Evolutionary conservation across 2,329 filamentous ascomycete genomes (phyloP), one percentile per base, ranked within the genome.

Genomic region (Fusarium mangiferae): DNA sequence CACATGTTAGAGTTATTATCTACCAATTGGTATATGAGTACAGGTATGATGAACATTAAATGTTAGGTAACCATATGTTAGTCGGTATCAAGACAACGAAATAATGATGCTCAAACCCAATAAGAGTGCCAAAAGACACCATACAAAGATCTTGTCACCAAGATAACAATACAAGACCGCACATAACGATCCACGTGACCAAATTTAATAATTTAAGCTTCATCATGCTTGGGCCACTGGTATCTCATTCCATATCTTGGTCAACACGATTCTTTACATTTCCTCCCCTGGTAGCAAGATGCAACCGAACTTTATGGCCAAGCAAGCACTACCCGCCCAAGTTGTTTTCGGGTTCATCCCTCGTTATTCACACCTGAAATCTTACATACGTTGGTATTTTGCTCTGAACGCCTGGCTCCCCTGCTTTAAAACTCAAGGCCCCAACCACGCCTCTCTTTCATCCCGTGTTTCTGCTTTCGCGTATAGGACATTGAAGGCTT

Each of bases 371-470:
- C 68, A 72, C 69, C 70, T 62, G 63, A 75, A 77, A 78, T 78
- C 75, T 78, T 78, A 78, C 77, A 78, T 73, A 70, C 67, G 66
- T 62, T 78, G 74, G 69, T 78, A 77, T 78, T 78, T 77, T 78
- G 63, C 72, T 77, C 73, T 78, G 62, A 78, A 78, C 77, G 76
- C 77, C 77, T 58, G 59, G 75, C 75, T 75, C 77, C 74, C 66
- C 66, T 62, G 56, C 38, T 52, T 63, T 54, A 66, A 60, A 62
- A 62, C 58, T 64, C 49, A 69, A 63, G 45, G 60, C 49, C 54
- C 60, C 52, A 70, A 61, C 63, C 51, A 58, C 64, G 56, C 59
- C 38, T 60, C 52, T 65, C 59, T 57, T 52, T 67, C 33, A 64
- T 55, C 54, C 51, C 62, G 49, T 54, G 46, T 55, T 54, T 46